Evolutionary conservation across 176 grass and related monocot species (phyloP), one percentile per base, ranked within the genome.

Genomic region (Aegilops sharonensis): DNA sequence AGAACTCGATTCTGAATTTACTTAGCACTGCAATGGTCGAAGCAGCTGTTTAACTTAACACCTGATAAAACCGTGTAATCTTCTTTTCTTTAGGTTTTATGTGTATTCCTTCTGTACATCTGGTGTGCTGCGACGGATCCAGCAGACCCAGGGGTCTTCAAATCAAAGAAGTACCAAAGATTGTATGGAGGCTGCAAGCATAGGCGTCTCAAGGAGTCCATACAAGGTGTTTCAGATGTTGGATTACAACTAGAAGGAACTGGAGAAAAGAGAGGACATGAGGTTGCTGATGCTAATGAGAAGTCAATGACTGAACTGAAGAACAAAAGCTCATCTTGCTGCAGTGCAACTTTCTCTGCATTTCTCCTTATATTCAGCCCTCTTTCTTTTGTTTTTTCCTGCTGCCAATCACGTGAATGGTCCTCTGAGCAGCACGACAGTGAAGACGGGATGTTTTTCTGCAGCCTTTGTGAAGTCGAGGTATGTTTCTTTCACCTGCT

Each of bases 391-490:
- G 79, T 88, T 72, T 89, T 88, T 68, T 91, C 94, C 77, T 94
- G 87, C 85, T 99, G 89, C 84, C 89, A 89, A 84, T 52, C 90
- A 80, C 86, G 68, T 35, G 94, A 96, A 56, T 83, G 90, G 73
- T 93, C 85, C 43, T 95, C 94, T 78, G 97, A 99, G 79, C 87
- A 98, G 34, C 89, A 97, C 70, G 64, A 64, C 87, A 91, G 90
- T 50, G 97, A 99, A 82, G 94, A 99, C 20, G 97, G 97, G 36
- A 97, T 94, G 92, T 97, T 99, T 86, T 99, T 97, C 80, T 99
- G 97, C 86, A 97, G 94, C 84, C 73, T 99, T 14, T 99, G 97
- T 90, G 94, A 96, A 87, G 97, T 97, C 52, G 94, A 99, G 92
- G 97, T 94, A 86, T 80, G 42, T 65, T 85, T 82, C 32, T 73